Conservation (phyloP, 2,329 filamentous ascomycete species). For the Coleophoma eucalyptorum region DNA sequence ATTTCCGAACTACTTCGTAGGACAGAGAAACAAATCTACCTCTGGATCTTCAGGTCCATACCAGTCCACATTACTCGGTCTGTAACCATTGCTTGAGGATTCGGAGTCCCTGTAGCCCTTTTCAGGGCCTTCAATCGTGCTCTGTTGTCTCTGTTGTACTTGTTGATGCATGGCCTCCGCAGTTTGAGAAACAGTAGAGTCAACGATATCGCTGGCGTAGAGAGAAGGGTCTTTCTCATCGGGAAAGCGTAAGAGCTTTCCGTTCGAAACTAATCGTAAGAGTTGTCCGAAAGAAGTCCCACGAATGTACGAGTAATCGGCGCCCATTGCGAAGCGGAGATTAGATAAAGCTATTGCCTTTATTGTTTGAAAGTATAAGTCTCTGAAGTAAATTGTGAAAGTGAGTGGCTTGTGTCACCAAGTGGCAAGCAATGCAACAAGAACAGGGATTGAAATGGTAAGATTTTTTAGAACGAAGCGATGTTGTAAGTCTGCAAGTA, state of each 20-base stretch:
- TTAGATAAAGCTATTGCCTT: no score
- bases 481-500: no score
- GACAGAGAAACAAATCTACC: background rate
- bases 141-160: background rate
- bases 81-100: background rate
- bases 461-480: no score
- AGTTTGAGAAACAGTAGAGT: background rate
- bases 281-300: constrained; percentile 53
- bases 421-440: no score
- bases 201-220: background rate
- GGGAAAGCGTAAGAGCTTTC: constrained; percentile 49
- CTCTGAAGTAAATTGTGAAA: no score
- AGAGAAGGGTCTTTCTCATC: constrained; percentile 38
- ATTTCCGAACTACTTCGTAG: no score
- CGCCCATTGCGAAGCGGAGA: no score
- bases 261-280: constrained; percentile 46
- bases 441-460: no score
- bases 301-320: constrained; percentile 28
- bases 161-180: background rate
- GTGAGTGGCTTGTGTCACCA: no score
- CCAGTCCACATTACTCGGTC: constrained; percentile 1
- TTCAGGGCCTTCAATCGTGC: background rate
- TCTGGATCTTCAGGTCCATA: constrained; percentile 34
- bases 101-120: no score
- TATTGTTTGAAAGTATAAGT: no score